A percentile compares a stretch with the other conserved stretches of the same genome.
Evolutionary conservation across 495 filamentous ascomycete species (phyloP).

Genomic region (Aspergillus avenaceus): DNA sequence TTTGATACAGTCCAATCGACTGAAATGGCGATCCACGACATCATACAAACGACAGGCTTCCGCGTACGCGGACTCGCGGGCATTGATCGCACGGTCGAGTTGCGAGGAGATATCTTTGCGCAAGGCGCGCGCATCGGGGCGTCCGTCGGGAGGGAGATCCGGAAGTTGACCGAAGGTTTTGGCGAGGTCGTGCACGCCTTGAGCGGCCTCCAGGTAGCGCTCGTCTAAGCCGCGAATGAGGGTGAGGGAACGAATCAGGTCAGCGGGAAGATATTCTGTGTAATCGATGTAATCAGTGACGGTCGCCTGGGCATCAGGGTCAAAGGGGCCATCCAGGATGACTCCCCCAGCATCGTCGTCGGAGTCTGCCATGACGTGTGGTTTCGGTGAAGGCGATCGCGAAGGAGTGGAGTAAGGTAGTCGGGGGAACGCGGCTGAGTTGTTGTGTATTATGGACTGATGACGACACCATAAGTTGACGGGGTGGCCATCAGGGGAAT

Average conservation of each 20-base stretch:
- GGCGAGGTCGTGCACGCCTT: constrained; percentile 67
- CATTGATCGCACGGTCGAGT: constrained; percentile 68
- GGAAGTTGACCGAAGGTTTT: constrained; percentile 71
- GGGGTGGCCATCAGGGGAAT: constrained; percentile 14
- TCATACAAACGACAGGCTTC: constrained; percentile 81
- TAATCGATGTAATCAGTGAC: constrained; percentile 95
- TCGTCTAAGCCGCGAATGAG: constrained; percentile 81
- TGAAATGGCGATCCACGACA: constrained; percentile 71
- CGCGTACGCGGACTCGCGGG: constrained; percentile 72
- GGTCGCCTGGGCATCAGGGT: constrained; percentile 92
- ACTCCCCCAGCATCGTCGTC: constrained; percentile 43
- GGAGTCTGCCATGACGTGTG: constrained; percentile 27
- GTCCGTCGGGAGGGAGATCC: constrained; percentile 47
- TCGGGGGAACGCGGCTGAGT: constrained; percentile 2
- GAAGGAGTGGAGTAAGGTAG: constrained; percentile 10
- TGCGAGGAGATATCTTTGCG: constrained; percentile 73
- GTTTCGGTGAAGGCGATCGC: constrained; percentile 1
- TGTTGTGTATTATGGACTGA: neutral
- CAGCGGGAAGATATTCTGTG: constrained; percentile 93
- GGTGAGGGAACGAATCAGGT: constrained; percentile 84
- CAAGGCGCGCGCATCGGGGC: constrained; percentile 53
- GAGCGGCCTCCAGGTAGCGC: constrained; percentile 60
- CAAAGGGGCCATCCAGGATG: constrained; percentile 49
- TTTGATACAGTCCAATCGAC: constrained; percentile 70
- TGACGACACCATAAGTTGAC: constrained; percentile 16